Evolutionary conservation across 1,284 basidiomycete species (phyloP).

Genomic region (Neonothopanus nambi): DNA sequence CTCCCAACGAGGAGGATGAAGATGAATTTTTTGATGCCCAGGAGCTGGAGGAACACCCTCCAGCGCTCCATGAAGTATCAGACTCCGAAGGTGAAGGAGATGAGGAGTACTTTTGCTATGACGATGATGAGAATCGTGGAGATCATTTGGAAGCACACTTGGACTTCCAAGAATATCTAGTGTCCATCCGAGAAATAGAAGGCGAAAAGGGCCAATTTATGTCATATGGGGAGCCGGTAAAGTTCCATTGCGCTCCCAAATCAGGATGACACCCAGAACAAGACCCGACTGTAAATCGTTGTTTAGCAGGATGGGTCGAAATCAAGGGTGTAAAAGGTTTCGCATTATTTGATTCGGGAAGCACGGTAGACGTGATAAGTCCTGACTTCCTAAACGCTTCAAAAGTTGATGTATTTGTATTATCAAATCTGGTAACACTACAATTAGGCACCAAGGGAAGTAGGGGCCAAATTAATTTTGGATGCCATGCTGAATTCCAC

Average conservation of each 20-base stretch:
- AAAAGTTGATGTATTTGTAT: conserved; percentile 7
- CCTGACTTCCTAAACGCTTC: conserved; percentile 21
- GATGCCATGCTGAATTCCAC: not conserved
- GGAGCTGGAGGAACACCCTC: too few species aligned
- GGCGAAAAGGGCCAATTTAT: not conserved
- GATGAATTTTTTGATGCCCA: not conserved
- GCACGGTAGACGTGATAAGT: conserved; percentile 21
- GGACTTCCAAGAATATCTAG: conserved; percentile 10
- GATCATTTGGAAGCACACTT: not conserved
- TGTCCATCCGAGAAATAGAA: not conserved
- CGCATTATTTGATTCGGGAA: conserved; percentile 24
- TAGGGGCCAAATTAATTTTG: not conserved
- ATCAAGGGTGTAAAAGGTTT: conserved; percentile 21
- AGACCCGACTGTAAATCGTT: not conserved
- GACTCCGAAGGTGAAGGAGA: not conserved
- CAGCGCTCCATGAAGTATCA: not conserved
- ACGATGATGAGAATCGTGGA: not conserved
- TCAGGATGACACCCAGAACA: conserved; percentile 2
- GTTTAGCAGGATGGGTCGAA: conserved; percentile 3
- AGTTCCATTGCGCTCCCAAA: too few species aligned
- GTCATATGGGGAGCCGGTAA: not conserved
- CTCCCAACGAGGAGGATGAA: not conserved
- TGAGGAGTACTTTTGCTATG: not conserved
- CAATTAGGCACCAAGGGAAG: conserved; percentile 2
- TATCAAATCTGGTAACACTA: conserved; percentile 10